These are phyloP conservation scores for Coemansia umbellata DNA, from an alignment of 192 early-diverging fungal genomes.

Conservation along the genomic window DNA sequence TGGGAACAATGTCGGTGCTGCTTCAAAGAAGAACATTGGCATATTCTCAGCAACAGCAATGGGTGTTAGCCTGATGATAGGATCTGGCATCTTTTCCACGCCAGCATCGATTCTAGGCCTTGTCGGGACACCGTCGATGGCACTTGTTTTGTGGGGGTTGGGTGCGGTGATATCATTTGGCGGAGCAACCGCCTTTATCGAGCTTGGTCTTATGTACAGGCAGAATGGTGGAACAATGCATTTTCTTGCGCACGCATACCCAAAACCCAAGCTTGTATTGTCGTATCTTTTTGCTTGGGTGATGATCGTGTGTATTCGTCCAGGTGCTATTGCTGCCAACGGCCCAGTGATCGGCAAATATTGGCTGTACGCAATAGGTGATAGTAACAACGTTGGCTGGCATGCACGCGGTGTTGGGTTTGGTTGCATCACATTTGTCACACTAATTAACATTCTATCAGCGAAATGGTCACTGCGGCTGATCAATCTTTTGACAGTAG, in stretches of 20 bases:
- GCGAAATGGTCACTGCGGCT: constrained; percentile 62
- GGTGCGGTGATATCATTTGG: constrained; percentile 72
- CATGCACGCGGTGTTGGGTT: constrained; percentile 55
- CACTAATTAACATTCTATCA: constrained; percentile 63
- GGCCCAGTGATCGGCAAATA: constrained; percentile 55
- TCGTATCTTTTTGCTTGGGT: constrained; percentile 55
- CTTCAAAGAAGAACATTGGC: constrained; percentile 37
- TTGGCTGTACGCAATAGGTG: constrained; percentile 50
- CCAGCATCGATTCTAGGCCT: constrained; percentile 66
- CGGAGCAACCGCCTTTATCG: constrained; percentile 85
- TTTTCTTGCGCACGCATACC: constrained; percentile 73
- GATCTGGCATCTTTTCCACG: constrained; percentile 77
- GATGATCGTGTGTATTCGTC: constrained; percentile 55
- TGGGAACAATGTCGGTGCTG: neutral
- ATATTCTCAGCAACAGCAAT: constrained; percentile 62
- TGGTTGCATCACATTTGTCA: constrained; percentile 56
- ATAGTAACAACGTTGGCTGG: constrained; percentile 36
- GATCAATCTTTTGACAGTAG: constrained; percentile 65
- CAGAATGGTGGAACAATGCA: constrained; percentile 84
- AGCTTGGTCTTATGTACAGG: constrained; percentile 84
- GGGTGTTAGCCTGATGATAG: constrained; percentile 73
- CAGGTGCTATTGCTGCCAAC: constrained; percentile 52
- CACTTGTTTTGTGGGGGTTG: constrained; percentile 71
- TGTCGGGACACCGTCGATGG: constrained; percentile 63
- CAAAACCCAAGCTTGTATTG: constrained; percentile 47